phyloP scores from a whole-genome alignment of 768 basidiomycete species.

The Xerocomellus intermedius region DNA sequence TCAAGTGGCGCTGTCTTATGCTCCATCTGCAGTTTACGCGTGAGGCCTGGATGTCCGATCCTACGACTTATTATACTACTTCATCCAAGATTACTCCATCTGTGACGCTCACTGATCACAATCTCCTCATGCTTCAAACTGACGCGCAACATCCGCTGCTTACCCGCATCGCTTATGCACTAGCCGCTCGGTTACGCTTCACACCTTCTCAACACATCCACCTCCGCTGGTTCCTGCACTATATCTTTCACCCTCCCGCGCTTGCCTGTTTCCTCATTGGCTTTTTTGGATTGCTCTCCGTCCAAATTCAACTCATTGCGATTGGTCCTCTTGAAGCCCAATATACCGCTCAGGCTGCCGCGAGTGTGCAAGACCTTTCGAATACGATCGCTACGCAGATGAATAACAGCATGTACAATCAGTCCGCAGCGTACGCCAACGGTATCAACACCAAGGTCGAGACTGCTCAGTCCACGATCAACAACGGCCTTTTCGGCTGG shows the following conservation, averaged over 20 bases:
- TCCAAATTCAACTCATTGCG: slow-evolving; percentile 84
- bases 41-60: slow-evolving; percentile 74
- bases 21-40: slow-evolving; percentile 66
- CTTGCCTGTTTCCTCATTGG: slow-evolving; percentile 91
- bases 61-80: slow-evolving; percentile 48
- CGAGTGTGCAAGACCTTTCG: slow-evolving; percentile 64
- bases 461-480: slow-evolving; percentile 69
- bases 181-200: slow-evolving; percentile 53
- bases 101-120: slow-evolving; percentile 68
- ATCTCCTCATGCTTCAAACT: slow-evolving; percentile 71
- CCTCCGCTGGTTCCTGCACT: slow-evolving; percentile 85
- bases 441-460: slow-evolving; percentile 72
- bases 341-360: slow-evolving; percentile 60
- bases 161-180: slow-evolving; percentile 56
- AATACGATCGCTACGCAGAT: slow-evolving; percentile 70
- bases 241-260: slow-evolving; percentile 89
- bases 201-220: slow-evolving; percentile 63
- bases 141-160: slow-evolving; percentile 72
- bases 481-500: slow-evolving; percentile 92
- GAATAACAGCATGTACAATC: slow-evolving; percentile 80
- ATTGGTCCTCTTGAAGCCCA: slow-evolving; percentile 69
- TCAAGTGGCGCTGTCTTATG: slow-evolving; percentile 77
- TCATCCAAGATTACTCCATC: slow-evolving; percentile 40
- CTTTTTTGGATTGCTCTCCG: slow-evolving; percentile 82
- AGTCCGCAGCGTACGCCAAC: slow-evolving; percentile 75